Percentiles rank a stretch among this genome's conserved stretches.
Conservation (phyloP, 805 yeast species). For the Metschnikowia lunata region DNA sequence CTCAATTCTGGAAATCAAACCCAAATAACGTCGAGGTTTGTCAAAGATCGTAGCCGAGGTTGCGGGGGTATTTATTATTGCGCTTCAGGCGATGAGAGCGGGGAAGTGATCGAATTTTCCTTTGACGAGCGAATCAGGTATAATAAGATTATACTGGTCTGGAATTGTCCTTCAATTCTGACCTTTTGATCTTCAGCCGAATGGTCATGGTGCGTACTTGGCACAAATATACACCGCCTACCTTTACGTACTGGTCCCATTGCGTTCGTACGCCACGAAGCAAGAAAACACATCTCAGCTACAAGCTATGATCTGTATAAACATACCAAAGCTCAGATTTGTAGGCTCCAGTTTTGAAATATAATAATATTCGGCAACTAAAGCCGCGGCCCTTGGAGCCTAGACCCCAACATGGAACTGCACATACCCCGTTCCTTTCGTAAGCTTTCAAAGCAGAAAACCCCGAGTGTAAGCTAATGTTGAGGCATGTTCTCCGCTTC, state of each 20-base stretch:
- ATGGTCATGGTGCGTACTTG: too few species aligned
- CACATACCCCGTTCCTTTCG: conserved; percentile 47
- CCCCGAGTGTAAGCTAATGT: conserved; percentile 38
- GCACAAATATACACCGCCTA: too few species aligned
- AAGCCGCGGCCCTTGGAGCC: conserved; percentile 26
- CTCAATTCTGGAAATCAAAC: conserved; percentile 4
- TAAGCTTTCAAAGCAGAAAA: conserved; percentile 38
- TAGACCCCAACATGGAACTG: conserved; percentile 55
- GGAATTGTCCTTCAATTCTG: conserved; percentile 6
- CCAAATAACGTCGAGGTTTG: conserved; percentile 6
- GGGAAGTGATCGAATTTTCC: conserved; percentile 8
- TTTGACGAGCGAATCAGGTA: conserved; percentile 1
- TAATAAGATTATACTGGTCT: conserved; percentile 8
- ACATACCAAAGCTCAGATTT: too few species aligned
- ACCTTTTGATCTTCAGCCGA: background rate
- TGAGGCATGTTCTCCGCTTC: background rate
- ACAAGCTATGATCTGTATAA: too few species aligned
- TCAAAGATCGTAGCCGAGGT: conserved; percentile 11
- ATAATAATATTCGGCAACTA: conserved; percentile 7
- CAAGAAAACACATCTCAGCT: too few species aligned
- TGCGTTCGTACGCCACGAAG: too few species aligned
- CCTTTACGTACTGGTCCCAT: too few species aligned
- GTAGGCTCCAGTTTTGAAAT: conserved; percentile 13
- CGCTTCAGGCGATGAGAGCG: conserved; percentile 13
- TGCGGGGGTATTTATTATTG: conserved; percentile 16